Conservation (phyloP, 2,329 filamentous ascomycete genomes). For the Claviceps sp. region DNA sequence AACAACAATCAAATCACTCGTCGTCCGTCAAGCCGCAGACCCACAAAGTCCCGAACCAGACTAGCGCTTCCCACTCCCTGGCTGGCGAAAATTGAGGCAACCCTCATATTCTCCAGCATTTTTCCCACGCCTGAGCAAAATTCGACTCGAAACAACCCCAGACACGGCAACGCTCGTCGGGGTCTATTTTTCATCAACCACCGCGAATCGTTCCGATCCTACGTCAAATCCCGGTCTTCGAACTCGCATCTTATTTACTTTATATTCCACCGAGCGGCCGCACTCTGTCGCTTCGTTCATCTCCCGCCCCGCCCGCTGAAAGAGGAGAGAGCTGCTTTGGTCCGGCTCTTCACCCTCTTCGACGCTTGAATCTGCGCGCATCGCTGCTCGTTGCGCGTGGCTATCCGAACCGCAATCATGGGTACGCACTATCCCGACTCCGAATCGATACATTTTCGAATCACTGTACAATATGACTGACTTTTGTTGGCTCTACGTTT, state of each 20-base stretch:
- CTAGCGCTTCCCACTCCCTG: conserved; percentile 28
- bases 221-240: conserved; percentile 9
- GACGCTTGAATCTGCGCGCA: conserved; percentile 21
- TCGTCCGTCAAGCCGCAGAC: conserved; percentile 2
- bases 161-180: conserved; percentile 27
- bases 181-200: conserved; percentile 16
- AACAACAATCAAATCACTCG: background rate
- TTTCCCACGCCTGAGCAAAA: conserved; percentile 29
- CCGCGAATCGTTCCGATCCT: conserved; percentile 9
- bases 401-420: conserved; percentile 43
- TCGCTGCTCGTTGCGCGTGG: conserved; percentile 34
- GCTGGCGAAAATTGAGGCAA: conserved; percentile 29
- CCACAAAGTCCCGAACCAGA: conserved; percentile 9
- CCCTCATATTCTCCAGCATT: conserved; percentile 23
- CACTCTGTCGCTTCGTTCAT: conserved; percentile 2
- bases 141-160: conserved; percentile 28
- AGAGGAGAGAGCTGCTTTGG: conserved; percentile 12
- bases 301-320: conserved; percentile 7
- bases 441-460: background rate
- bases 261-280: conserved; percentile 2
- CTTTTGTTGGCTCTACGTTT: conserved; percentile 31
- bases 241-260: background rate
- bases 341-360: conserved; percentile 14
- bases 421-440: conserved; percentile 27
- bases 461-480: conserved; percentile 1